A percentile compares a stretch with the other conserved stretches of the same genome.
These are phyloP conservation scores for Sophora flavescens DNA, from an alignment of 306 rosid genomes.

Conservation along the genomic window DNA sequence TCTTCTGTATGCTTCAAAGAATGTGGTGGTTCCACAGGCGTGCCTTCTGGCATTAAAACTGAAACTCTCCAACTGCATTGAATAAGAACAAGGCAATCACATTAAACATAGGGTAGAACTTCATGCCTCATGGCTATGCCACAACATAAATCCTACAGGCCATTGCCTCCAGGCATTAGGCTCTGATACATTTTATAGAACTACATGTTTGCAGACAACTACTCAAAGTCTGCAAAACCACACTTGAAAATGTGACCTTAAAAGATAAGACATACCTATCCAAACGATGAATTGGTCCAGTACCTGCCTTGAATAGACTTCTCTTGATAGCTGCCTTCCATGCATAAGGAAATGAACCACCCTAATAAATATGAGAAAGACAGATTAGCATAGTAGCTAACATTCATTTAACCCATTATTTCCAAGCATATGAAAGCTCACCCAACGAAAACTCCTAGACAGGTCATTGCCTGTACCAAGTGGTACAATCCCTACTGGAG, in stretches of 20 bases:
- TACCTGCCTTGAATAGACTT: constrained; percentile 70
- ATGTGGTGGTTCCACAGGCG: constrained; percentile 68
- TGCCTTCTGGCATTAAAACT: constrained; percentile 74
- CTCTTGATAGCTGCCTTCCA: constrained; percentile 90
- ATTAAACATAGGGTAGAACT: background rate
- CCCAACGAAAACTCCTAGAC: constrained; percentile 96
- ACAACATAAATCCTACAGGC: background rate
- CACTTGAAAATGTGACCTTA: background rate
- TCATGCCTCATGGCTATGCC: constrained; percentile 4
- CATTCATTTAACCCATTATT: constrained; percentile 30
- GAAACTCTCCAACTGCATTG: constrained; percentile 80
- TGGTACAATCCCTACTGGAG: constrained; percentile 89
- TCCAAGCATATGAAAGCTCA: constrained; percentile 52
- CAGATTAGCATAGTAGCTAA: constrained; percentile 45
- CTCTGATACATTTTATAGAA: background rate
- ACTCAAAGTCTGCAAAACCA: constrained; percentile 12
- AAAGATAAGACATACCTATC: constrained; percentile 69
- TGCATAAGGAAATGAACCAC: constrained; percentile 95
- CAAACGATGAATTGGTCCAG: constrained; percentile 64
- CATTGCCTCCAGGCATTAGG: constrained; percentile 6
- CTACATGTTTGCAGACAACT: background rate
- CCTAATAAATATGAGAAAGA: constrained; percentile 64
- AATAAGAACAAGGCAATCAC: background rate
- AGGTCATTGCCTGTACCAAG: constrained; percentile 98
- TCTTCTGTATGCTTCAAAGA: constrained; percentile 73